Evolutionary conservation across 1,284 basidiomycete species (phyloP), one percentile per base, ranked within the genome.

Genomic region (Melampsora abietis-canadensis): DNA sequence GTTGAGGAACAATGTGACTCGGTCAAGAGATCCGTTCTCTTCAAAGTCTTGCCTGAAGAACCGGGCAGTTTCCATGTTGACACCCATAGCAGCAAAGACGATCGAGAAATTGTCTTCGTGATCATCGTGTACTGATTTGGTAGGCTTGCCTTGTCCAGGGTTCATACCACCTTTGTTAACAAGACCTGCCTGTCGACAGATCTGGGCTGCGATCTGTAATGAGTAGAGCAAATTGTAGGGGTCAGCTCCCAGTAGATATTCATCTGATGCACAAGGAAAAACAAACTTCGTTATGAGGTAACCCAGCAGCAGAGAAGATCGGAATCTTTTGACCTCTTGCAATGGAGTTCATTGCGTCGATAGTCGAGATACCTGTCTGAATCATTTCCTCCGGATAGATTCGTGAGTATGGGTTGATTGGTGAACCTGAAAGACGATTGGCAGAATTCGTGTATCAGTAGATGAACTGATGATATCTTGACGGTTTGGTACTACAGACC

Each of bases 381-480:
- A 99, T 98, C 96, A 99, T 99, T 85, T 99, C 95, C 84, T 98
- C 96, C 77, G 96, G 96, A 85, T 99, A 98, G 84, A 98, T 97
- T 82, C 96, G 94, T 77, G 93, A 94, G 85, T 90, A 98, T 19
- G 96, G 96, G 85, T 99, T 99, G 85, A 98, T 98, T 66, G 95
- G 96, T 6, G 94, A 96, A 77, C 94, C 93, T 95, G 79, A 59
- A 78, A 74, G 68, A 76, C 76, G n/a, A 77, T 37, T 31, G 70
- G 17, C 69, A 59, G 21, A 21, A 44, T 60, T 46, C 17, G 31
- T 21, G 8, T 34, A 40, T 65, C 47, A 44, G 21, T n/a, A 31
- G 54, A 34, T 30, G 60, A 3, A 57, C 51, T 21, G 7, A 24
- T 57, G 8, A n/a, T 74, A 19, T 40, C 30, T 54, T 62, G 4